Conservation (phyloP, 2,329 filamentous ascomycete species). For the Lachnellula arida region DNA sequence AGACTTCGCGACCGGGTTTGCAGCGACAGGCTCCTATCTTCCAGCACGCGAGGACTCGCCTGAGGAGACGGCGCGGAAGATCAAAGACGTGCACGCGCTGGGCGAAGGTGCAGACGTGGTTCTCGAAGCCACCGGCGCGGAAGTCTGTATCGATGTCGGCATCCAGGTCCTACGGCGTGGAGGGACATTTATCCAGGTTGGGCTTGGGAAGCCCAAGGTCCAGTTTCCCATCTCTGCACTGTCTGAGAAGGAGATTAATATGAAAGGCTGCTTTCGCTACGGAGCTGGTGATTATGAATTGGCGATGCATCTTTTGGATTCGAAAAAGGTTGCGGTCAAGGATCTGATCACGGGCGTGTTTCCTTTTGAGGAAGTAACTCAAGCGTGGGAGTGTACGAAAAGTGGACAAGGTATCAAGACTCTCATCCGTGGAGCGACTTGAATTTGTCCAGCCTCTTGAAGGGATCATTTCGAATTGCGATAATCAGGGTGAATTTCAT, state of each 20-base stretch:
- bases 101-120: conserved; percentile 46
- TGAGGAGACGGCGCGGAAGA: conserved; percentile 36
- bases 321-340: conserved; percentile 21
- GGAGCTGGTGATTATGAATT: conserved; percentile 43
- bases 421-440: conserved; percentile 9
- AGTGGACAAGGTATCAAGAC: conserved; percentile 22
- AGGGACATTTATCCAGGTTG: conserved; percentile 47
- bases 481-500: too few species aligned
- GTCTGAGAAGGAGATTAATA: conserved; percentile 43
- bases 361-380: conserved; percentile 42
- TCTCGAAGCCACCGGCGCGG: conserved; percentile 43
- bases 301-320: conserved; percentile 42
- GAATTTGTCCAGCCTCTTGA: not conserved
- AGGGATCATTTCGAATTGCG: too few species aligned
- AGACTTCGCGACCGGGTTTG: conserved; percentile 39
- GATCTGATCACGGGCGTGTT: conserved; percentile 36
- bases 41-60: conserved; percentile 32
- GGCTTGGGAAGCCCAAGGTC: conserved; percentile 32
- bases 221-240: conserved; percentile 47
- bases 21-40: conserved; percentile 1
- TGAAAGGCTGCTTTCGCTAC: conserved; percentile 50
- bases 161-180: conserved; percentile 42
- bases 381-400: conserved; percentile 35
- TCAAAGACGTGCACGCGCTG: conserved; percentile 37
- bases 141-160: conserved; percentile 44